phyloP scores from a whole-genome alignment of 371 early-diverging fungal genomes.

The Rhizopus microsporus region DNA sequence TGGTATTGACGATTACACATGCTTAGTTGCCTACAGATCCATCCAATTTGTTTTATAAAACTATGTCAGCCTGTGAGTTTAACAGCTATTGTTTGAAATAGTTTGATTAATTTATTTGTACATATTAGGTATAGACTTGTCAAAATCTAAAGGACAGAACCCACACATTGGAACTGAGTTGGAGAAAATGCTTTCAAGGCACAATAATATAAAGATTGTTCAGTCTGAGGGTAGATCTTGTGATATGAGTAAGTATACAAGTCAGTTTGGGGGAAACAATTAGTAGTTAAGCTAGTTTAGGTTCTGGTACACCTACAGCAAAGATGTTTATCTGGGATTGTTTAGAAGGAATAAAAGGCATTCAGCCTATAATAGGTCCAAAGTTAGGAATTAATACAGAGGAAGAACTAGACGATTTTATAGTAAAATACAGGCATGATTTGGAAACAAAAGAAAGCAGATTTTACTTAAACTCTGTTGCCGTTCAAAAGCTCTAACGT shows the following conservation, averaged over 20 bases:
- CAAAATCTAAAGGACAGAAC: constrained; percentile 23
- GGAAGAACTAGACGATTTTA: constrained; percentile 5
- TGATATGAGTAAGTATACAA: constrained; percentile 24
- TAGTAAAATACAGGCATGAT: neutral
- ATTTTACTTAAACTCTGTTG: neutral
- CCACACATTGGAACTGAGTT: constrained; percentile 21
- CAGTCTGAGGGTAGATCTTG: constrained; percentile 18
- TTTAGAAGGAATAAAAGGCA: constrained; percentile 17
- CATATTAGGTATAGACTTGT: no score
- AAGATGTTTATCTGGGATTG: constrained; percentile 30
- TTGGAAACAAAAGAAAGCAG: neutral
- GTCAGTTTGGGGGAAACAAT: neutral
- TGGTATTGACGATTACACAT: neutral
- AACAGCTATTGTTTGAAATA: no score
- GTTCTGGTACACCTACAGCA: constrained; percentile 14
- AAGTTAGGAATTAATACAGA: constrained; percentile 10
- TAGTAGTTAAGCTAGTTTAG: constrained; percentile 8
- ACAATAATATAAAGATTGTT: constrained; percentile 15
- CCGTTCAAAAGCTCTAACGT: neutral
- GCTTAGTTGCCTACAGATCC: constrained; percentile 1
- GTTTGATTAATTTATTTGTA: no score
- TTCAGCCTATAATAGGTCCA: constrained; percentile 18
- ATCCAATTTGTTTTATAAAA: no score
- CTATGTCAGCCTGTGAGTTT: no score
- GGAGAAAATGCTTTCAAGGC: constrained; percentile 11